These are phyloP conservation scores for Jimgerdemannia flammicorona DNA, from an alignment of 192 early-diverging fungal genomes.

Conservation along the genomic window DNA sequence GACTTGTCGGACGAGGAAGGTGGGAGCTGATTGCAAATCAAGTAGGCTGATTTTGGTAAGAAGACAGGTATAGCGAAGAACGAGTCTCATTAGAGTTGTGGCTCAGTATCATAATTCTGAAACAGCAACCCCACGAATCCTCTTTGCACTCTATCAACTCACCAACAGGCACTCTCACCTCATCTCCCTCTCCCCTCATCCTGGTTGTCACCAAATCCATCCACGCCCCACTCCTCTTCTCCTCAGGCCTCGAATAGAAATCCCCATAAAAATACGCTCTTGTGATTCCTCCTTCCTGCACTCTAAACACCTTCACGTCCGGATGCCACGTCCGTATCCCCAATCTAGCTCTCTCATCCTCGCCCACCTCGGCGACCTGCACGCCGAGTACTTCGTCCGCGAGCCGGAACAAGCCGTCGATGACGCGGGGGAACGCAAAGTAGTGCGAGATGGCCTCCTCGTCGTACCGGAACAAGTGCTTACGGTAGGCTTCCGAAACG, in stretches of 20 bases:
- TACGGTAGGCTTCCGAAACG: conserved; percentile 49
- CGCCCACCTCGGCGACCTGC: conserved; percentile 37
- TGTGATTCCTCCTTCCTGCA: conserved; percentile 34
- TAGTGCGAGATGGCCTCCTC: conserved; percentile 54
- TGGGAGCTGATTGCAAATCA: conserved; percentile 55
- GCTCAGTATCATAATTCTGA: too few species aligned
- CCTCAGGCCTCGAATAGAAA: conserved; percentile 50
- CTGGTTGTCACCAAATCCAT: conserved; percentile 51
- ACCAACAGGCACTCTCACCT: conserved; percentile 44
- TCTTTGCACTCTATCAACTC: not conserved
- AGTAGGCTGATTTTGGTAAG: conserved; percentile 32
- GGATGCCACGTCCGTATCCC: conserved; percentile 47
- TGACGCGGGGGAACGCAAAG: conserved; percentile 48
- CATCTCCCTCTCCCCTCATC: conserved; percentile 25
- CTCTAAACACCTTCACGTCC: conserved; percentile 55
- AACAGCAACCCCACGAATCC: too few species aligned
- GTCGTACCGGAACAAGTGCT: conserved; percentile 44
- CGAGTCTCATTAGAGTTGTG: too few species aligned
- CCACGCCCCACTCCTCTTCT: conserved; percentile 58
- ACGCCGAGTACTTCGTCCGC: conserved; percentile 45
- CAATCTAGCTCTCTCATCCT: conserved; percentile 23
- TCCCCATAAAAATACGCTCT: conserved; percentile 62
- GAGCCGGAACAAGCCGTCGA: conserved; percentile 51
- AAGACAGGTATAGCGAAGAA: not conserved
- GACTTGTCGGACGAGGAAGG: conserved; percentile 35